A percentile compares a stretch with the other conserved stretches of the same genome.
Evolutionary conservation across 441 rosid species (phyloP).

Genomic region (Populus trichocarpa): DNA sequence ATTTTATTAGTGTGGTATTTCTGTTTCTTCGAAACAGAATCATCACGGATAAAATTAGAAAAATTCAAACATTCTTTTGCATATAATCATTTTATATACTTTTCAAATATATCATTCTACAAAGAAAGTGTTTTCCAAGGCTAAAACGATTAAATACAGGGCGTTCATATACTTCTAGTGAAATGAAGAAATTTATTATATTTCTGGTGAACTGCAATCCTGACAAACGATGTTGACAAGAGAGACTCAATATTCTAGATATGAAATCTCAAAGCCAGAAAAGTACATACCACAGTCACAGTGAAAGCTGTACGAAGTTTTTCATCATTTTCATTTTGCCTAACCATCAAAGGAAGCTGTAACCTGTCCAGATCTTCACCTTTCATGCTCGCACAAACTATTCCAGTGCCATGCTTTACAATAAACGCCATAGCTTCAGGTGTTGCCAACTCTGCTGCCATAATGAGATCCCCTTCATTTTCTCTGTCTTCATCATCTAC

Average conservation of each 20-base stretch:
- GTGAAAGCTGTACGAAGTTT: constrained; percentile 89
- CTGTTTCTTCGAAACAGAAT: too few relatives aligned
- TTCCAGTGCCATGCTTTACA: constrained; percentile 56
- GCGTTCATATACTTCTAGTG: not conserved
- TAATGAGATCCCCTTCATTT: constrained; percentile 89
- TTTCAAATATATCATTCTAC: not conserved
- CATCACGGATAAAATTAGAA: too few relatives aligned
- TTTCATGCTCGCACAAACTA: constrained; percentile 58
- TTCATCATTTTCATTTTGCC: constrained; percentile 73
- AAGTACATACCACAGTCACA: constrained; percentile 75
- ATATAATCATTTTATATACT: too few relatives aligned
- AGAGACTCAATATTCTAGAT: not conserved
- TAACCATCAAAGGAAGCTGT: constrained; percentile 86
- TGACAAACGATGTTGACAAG: not conserved
- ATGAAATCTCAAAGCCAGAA: not conserved
- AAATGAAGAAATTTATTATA: not conserved
- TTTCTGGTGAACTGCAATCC: not conserved
- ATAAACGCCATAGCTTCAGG: constrained; percentile 97
- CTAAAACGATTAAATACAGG: not conserved
- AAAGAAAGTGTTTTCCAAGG: not conserved
- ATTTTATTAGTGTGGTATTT: too few relatives aligned
- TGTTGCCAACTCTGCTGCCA: constrained; percentile 84
- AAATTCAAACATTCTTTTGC: too few relatives aligned
- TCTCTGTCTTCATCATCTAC: constrained; percentile 97
- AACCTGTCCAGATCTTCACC: constrained; percentile 76